Evolutionary conservation across 2,329 filamentous ascomycete species (phyloP).

Genomic region (Fonsecaea monophora): DNA sequence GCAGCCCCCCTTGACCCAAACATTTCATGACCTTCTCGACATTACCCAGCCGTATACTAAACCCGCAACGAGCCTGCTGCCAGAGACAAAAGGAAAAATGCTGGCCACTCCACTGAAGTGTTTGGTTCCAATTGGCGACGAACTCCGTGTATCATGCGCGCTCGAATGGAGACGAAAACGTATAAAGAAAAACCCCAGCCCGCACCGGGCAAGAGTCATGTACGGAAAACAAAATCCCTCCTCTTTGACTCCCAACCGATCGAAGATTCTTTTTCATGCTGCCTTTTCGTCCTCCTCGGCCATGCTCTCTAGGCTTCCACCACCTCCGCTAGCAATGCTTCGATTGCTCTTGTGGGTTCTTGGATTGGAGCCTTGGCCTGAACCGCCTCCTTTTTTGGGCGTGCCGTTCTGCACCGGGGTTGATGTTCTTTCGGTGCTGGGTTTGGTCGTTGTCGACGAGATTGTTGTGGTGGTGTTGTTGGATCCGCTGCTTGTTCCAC

Average conservation of each 20-base stretch:
- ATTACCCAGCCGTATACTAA: background rate
- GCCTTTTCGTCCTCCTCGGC: slow-evolving; percentile 36
- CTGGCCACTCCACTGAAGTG: slow-evolving; percentile 1
- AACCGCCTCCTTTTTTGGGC: slow-evolving; percentile 22
- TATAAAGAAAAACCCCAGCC: background rate
- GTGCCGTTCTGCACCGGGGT: slow-evolving; percentile 28
- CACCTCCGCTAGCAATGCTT: slow-evolving; percentile 25
- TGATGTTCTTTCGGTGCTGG: slow-evolving; percentile 16
- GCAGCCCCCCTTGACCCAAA: background rate
- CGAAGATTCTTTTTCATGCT: slow-evolving; percentile 16
- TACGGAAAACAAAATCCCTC: background rate
- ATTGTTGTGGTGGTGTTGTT: slow-evolving; percentile 1
- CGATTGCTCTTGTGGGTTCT: slow-evolving; percentile 29
- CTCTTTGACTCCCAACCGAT: slow-evolving; percentile 8
- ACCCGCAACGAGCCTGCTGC: slow-evolving; percentile 4
- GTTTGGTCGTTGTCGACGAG: slow-evolving; percentile 2
- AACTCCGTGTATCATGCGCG: slow-evolving; percentile 25
- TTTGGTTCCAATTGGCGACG: slow-evolving; percentile 5
- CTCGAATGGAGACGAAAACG: slow-evolving; percentile 8
- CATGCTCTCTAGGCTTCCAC: slow-evolving; percentile 32
- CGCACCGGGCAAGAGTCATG: background rate
- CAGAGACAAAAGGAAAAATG: background rate
- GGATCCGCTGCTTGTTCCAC: slow-evolving; percentile 17
- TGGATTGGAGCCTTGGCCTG: slow-evolving; percentile 11
- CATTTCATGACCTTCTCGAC: slow-evolving; percentile 7